Evolutionary conservation across 2,329 filamentous ascomycete genomes (phyloP).

Genomic region (Trichothecium sympodiale): DNA sequence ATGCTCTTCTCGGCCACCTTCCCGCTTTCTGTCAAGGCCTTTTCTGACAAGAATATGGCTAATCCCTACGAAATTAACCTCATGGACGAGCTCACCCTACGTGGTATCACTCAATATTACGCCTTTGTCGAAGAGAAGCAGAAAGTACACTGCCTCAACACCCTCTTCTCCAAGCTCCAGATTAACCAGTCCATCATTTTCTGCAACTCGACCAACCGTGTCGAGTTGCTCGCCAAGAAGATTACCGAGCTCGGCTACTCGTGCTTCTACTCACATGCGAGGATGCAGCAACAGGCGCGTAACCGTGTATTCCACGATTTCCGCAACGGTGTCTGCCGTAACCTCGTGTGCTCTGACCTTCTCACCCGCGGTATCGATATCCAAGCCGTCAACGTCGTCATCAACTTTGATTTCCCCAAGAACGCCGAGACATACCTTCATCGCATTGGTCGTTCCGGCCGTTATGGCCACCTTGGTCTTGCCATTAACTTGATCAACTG

Average conservation of each 20-base stretch:
- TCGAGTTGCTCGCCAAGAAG: conserved; percentile 96
- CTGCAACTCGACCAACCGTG: conserved; percentile 97
- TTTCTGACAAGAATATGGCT: conserved; percentile 96
- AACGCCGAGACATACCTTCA: conserved; percentile 98
- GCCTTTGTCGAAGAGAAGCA: conserved; percentile 99
- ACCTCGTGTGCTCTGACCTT: conserved; percentile 94
- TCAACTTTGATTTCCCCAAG: conserved; percentile 99
- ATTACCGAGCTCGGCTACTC: conserved; percentile 98
- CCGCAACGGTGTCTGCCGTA: conserved; percentile 93
- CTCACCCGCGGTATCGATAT: conserved; percentile 99
- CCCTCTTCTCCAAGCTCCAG: conserved; percentile 95
- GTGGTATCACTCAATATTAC: conserved; percentile 98
- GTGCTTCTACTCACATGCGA: conserved; percentile 97
- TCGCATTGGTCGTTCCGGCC: conserved; percentile 92
- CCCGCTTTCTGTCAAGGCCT: conserved; percentile 91
- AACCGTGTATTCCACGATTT: conserved; percentile 99
- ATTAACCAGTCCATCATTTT: conserved; percentile 99
- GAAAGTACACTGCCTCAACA: conserved; percentile 98
- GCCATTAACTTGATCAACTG: conserved; percentile 99
- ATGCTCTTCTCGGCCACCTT: conserved; percentile 99
- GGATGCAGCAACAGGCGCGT: conserved; percentile 92
- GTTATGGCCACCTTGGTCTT: conserved; percentile 91
- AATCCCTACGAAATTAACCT: conserved; percentile 97
- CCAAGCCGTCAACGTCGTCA: conserved; percentile 97
- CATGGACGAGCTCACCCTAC: conserved; percentile 96